Evolutionary conservation across 345 rosid species (phyloP).

Genomic region (Camelina hispida): DNA sequence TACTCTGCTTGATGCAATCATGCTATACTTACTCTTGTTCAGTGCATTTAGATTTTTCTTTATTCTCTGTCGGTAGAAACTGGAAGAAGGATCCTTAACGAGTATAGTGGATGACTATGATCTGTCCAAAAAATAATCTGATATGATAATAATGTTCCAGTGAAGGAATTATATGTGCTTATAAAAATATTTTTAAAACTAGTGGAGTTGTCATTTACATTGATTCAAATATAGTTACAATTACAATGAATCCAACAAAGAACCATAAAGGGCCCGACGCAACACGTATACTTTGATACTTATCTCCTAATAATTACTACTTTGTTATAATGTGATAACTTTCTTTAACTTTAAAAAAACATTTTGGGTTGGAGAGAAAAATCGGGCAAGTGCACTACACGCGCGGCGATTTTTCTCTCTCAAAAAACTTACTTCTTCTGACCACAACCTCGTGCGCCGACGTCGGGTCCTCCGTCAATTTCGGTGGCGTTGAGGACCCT

Average conservation of each 20-base stretch:
- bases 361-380: no score
- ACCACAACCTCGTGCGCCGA: no score
- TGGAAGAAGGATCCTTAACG: neutral
- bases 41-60: neutral
- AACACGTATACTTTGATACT: conserved; percentile 8
- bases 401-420: no score
- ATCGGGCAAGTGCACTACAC: no score
- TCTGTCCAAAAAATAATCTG: neutral
- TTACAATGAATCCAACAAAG: neutral
- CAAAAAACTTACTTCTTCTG: no score
- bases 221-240: neutral
- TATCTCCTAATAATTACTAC: conserved; percentile 23
- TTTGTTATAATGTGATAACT: neutral
- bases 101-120: conserved; percentile 9
- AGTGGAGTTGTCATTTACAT: neutral
- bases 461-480: no score
- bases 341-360: neutral
- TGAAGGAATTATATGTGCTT: neutral
- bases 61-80: conserved; percentile 18
- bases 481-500: no score
- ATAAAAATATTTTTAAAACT: neutral
- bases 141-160: no score
- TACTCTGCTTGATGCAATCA: neutral
- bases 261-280: neutral
- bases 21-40: neutral